A percentile compares a stretch with the other conserved stretches of the same genome.
Evolutionary conservation across 2,329 filamentous ascomycete genomes (phyloP).

Genomic region (Pseudogymnoascus sp.): DNA sequence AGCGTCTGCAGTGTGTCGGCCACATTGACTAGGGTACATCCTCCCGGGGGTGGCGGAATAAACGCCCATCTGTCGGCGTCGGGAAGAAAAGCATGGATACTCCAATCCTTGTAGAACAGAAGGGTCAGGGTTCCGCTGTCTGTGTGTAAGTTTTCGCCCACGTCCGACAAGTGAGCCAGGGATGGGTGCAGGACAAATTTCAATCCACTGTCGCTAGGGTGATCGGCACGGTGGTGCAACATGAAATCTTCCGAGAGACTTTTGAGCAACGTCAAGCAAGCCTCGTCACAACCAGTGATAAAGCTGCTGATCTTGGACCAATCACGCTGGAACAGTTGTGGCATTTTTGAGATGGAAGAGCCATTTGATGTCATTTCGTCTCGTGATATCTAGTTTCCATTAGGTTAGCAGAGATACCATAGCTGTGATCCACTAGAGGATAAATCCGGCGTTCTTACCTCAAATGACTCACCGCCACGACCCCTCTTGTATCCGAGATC

Average conservation of each 20-base stretch:
- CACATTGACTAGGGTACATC: conserved; percentile 22
- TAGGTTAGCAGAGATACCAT: conserved; percentile 8
- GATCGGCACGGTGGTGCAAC: conserved; percentile 15
- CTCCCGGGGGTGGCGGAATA: conserved; percentile 11
- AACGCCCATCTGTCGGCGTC: conserved; percentile 13
- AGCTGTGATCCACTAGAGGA: background rate
- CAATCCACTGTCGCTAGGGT: conserved; percentile 20
- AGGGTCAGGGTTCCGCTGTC: conserved; percentile 22
- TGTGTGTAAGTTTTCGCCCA: conserved; percentile 18
- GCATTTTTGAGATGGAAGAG: conserved; percentile 7
- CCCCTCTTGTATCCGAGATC: conserved; percentile 17
- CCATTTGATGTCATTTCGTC: conserved; percentile 13
- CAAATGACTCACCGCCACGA: conserved; percentile 15
- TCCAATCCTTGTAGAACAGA: conserved; percentile 20
- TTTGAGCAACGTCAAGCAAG: conserved; percentile 10
- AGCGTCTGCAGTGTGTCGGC: conserved; percentile 20
- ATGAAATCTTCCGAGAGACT: conserved; percentile 15
- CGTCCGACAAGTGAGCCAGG: conserved; percentile 12
- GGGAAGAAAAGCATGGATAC: conserved; percentile 12
- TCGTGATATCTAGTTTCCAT: conserved; percentile 14
- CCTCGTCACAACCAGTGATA: conserved; percentile 15
- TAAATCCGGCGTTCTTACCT: conserved; percentile 11
- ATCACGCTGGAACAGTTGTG: conserved; percentile 13
- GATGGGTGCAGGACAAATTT: conserved; percentile 20
- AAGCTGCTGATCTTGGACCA: conserved; percentile 15